Base-by-base conservation (phyloP, 163 green algal species). In the Scenedesmus sp. region DNA sequence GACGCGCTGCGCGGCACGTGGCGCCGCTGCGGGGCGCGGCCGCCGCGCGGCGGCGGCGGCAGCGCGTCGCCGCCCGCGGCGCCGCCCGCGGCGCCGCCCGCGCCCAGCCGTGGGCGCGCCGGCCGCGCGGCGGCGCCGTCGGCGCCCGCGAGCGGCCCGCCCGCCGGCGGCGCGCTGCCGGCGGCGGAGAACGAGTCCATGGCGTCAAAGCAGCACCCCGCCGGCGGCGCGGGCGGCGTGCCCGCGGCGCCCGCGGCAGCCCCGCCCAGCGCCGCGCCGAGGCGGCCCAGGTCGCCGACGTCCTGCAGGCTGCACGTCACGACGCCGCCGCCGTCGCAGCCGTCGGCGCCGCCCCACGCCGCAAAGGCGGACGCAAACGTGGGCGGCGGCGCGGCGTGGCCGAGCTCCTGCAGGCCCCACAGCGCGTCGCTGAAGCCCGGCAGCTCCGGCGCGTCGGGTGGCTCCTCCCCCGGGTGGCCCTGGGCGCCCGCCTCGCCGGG, bases 121-220 rank as follows among this genome's bases (percentile, higher is more conserved):
- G 36, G 56, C 56, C 39, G 56, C 56, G 36, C 28, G 28, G 14
- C 2, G 6, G 56, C n/a, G 18, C 26, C 1, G 17, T 11, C 56
- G 3, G 9, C 13, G 26, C 56, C 9, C 4, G 14, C 56, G 9
- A 44, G 28, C 56, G 39, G 10, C 1, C 28, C 28, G 22, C 28
- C 56, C 39, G 28, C 9, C n/a, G 56, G 28, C 22, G 64, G 17
- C 22, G 18, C 18, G 64, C 64, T 74, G 64, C 44, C 28, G 48
- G 20, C 36, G 47, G n/a, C n/a, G n/a, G n/a, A n/a, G n/a, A 75
- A 63, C 22, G 29, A 39, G 33, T 77, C 67, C 67, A 77, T 77
- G n/a, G 64, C 67, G 31, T 77, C 67, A 57, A 77, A 77, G 31
- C 33, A 22, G 2, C 34, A 65, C 9, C 67, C 67, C 34, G 20